A percentile compares a stretch with the other conserved stretches of the same genome.
phyloP scores from a whole-genome alignment of 2,329 filamentous ascomycete species.

The Emmonsiellopsis sp. region DNA sequence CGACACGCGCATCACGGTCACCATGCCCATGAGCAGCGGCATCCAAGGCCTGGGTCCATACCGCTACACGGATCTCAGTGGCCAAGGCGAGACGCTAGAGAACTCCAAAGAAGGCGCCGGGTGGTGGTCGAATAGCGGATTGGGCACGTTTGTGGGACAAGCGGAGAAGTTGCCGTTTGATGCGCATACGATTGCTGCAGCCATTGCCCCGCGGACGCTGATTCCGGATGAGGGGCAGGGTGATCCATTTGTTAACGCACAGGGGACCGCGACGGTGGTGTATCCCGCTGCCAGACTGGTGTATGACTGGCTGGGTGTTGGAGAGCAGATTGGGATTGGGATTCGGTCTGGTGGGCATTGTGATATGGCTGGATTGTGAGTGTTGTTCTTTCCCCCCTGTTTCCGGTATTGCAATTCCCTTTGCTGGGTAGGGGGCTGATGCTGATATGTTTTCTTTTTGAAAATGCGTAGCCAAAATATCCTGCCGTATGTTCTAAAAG shows the following conservation, averaged over 20 bases:
- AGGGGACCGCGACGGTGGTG: slow-evolving; percentile 33
- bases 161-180: slow-evolving; percentile 23
- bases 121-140: slow-evolving; percentile 26
- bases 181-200: slow-evolving; percentile 27
- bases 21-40: slow-evolving; percentile 27
- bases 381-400: slow-evolving; percentile 7
- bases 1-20: slow-evolving; percentile 26
- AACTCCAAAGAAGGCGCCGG: slow-evolving; percentile 26
- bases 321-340: slow-evolving; percentile 34
- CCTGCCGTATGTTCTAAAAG: slow-evolving; percentile 40
- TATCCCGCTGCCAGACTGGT: slow-evolving; percentile 25
- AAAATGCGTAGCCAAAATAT: slow-evolving; percentile 29
- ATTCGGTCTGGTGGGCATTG: slow-evolving; percentile 41
- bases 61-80: slow-evolving; percentile 33
- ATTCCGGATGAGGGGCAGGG: slow-evolving; percentile 25
- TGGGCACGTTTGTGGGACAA: slow-evolving; percentile 25
- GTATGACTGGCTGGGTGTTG: slow-evolving; percentile 24
- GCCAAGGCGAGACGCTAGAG: slow-evolving; percentile 34
- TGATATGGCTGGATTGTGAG: slow-evolving; percentile 41
- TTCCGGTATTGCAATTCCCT: slow-evolving; percentile 5
- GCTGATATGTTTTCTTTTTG: not conserved
- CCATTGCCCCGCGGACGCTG: slow-evolving; percentile 24
- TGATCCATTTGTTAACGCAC: slow-evolving; percentile 41
- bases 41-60: slow-evolving; percentile 28
- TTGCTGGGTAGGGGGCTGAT: not conserved